Conservation (phyloP, 2,329 filamentous ascomycete genomes). For the Teratosphaeria viscida region DNA sequence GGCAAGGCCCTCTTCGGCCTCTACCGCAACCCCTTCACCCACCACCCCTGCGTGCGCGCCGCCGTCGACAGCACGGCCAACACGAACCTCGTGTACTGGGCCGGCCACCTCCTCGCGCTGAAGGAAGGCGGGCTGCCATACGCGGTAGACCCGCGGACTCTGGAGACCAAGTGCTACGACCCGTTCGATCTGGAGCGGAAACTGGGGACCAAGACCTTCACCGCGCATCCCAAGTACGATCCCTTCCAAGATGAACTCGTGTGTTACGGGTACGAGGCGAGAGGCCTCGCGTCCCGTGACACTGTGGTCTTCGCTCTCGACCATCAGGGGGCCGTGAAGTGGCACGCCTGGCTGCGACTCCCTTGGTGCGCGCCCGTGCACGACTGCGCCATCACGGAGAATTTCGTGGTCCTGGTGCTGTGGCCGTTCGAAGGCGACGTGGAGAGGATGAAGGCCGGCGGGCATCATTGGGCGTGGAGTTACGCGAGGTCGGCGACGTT, state of each 20-base stretch:
- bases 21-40: conserved; percentile 40
- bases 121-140: conserved; percentile 39
- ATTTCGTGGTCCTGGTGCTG: conserved; percentile 29
- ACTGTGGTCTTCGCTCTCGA: conserved; percentile 33
- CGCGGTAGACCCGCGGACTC: conserved; percentile 30
- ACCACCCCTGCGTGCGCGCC: conserved; percentile 7
- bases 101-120: conserved; percentile 43
- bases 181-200: conserved; percentile 32
- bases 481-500: background rate
- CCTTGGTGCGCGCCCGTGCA: conserved; percentile 32
- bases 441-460: conserved; percentile 28
- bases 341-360: conserved; percentile 32
- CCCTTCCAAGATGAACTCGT: conserved; percentile 34
- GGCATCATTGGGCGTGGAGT: conserved; percentile 31
- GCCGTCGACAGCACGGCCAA: conserved; percentile 46
- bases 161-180: conserved; percentile 26
- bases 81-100: conserved; percentile 51
- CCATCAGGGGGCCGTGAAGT: conserved; percentile 26
- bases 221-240: conserved; percentile 37
- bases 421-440: conserved; percentile 28
- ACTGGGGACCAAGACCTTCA: conserved; percentile 30
- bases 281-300: conserved; percentile 24
- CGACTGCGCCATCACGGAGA: conserved; percentile 30
- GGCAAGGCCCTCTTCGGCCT: conserved; percentile 40
- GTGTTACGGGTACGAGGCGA: conserved; percentile 33